Percentiles rank a stretch among this genome's conserved stretches.
phyloP scores from a whole-genome alignment of 139 green algal species.

The Desmodesmus armatus region DNA sequence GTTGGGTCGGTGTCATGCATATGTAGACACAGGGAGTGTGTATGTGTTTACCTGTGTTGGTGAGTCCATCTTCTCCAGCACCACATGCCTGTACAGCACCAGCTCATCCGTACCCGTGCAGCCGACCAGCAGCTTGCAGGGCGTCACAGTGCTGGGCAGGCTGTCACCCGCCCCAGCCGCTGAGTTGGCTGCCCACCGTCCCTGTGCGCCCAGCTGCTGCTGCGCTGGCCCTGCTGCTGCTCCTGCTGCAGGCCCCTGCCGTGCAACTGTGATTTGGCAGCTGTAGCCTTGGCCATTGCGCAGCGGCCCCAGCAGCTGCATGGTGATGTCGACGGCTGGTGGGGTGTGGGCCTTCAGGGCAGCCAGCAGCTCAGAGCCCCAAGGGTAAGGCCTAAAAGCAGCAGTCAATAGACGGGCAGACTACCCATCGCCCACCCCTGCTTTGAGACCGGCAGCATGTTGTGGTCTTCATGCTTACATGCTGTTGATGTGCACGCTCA shows the following conservation, averaged over 20 bases:
- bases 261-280: slow-evolving; percentile 18
- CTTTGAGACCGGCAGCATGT: neutral
- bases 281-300: neutral
- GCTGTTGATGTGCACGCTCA: neutral
- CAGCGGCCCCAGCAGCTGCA: slow-evolving; percentile 29
- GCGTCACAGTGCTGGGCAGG: neutral
- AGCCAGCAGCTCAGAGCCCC: slow-evolving; percentile 53
- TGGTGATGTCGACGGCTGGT: slow-evolving; percentile 46
- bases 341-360: slow-evolving; percentile 52
- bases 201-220: neutral
- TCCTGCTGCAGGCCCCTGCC: neutral
- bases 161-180: neutral
- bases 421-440: too few species aligned
- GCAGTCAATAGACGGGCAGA: too few species aligned
- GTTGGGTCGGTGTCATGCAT: too few species aligned
- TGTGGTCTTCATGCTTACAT: neutral
- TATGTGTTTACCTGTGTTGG: slow-evolving; percentile 43
- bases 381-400: slow-evolving; percentile 59
- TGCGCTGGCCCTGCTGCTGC: neutral
- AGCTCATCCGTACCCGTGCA: slow-evolving; percentile 72
- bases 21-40: too few species aligned
- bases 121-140: slow-evolving; percentile 69
- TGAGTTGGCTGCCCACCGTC: neutral
- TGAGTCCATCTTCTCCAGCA: slow-evolving; percentile 66
- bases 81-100: slow-evolving; percentile 65